Base-by-base conservation (phyloP, 2,329 filamentous ascomycete genomes). In the Grosmannia clavigera region DNA sequence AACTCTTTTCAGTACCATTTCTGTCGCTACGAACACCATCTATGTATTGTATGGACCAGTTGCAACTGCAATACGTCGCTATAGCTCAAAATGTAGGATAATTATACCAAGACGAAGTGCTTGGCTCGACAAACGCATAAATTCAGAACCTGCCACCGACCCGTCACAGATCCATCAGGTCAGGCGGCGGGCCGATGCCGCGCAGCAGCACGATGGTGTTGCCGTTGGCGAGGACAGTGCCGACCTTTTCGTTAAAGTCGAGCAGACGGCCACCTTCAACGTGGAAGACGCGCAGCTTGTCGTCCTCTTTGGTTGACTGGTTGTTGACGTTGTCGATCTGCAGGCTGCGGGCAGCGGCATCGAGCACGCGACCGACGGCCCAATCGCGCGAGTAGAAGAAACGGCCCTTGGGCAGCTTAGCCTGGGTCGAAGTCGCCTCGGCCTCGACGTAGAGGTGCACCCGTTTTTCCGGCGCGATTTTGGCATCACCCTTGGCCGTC, bases 391-490 rank as follows among this genome's bases (percentile, higher is more conserved):
- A 86, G 70, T 88, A 95, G 71, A 85, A 95, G 72, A 92, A 91
- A 62, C 87, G 83, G 9, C 88, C 88, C 68, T 84, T 87, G 4
- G 92, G 91, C 52, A 88, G 84, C 71, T 95, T 95, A 7, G 88
- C 84, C 58, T 84, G 88, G 1, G 91, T 86, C 0, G 90, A 95
- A 67, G 90, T 88, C 11, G 89, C 88, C 68, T 92, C 90, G 0
- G 92, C 94, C 70, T 97, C 92, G 22, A 96, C 89, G 69, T 88
- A 86, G 0, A 99, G 69, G 69, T 97, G 97, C 1, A 99, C 75
- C n/a, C 94, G 78, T 75, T 95, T 95, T 64, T 96, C 90, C 0
- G 78, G 72, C 0, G 90, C 78, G 0, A 96, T 73, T 67, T 90
- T 92, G 11, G 84, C 84, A 65, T 97, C 92, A 1, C 95, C 95